These are phyloP conservation scores for Jimgerdemannia lactiflua DNA, from an alignment of 192 early-diverging fungal genomes.

Conservation along the genomic window DNA sequence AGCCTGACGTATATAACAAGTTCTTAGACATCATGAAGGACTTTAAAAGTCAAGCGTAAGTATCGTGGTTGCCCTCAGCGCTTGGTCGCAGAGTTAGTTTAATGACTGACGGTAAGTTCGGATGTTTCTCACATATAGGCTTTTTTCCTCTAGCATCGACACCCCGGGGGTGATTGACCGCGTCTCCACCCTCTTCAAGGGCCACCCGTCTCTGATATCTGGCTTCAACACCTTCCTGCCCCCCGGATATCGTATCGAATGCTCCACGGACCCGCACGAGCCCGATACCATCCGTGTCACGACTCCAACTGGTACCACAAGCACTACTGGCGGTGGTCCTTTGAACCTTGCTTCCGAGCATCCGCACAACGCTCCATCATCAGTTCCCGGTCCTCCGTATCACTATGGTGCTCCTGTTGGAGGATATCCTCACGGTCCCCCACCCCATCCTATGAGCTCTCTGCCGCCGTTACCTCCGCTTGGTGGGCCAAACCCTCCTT, in stretches of 20 bases:
- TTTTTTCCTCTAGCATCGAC: conserved; percentile 63
- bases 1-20: conserved; percentile 95
- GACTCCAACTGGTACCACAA: conserved; percentile 73
- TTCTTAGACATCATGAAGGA: conserved; percentile 99
- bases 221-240: conserved; percentile 99
- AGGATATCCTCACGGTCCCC: conserved; percentile 22
- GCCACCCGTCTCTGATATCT: conserved; percentile 85
- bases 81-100: neutral
- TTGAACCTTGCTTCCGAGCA: conserved; percentile 7
- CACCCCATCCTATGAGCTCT: conserved; percentile 29
- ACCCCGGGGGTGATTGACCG: conserved; percentile 98
- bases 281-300: conserved; percentile 79
- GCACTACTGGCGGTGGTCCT: conserved; percentile 43
- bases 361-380: conserved; percentile 1
- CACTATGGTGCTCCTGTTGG: conserved; percentile 13
- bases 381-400: conserved; percentile 4
- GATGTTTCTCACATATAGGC: conserved; percentile 15
- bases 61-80: conserved; percentile 1
- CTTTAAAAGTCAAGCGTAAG: conserved; percentile 93
- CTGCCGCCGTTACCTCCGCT: conserved; percentile 3
- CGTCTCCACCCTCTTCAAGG: conserved; percentile 93
- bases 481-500: conserved; percentile 34
- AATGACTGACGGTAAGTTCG: conserved; percentile 1
- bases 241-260: conserved; percentile 96
- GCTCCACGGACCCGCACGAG: conserved; percentile 76